Evolutionary conservation across 257 asterid genomes (phyloP).

Genomic region (Thymus quinquecostatus): DNA sequence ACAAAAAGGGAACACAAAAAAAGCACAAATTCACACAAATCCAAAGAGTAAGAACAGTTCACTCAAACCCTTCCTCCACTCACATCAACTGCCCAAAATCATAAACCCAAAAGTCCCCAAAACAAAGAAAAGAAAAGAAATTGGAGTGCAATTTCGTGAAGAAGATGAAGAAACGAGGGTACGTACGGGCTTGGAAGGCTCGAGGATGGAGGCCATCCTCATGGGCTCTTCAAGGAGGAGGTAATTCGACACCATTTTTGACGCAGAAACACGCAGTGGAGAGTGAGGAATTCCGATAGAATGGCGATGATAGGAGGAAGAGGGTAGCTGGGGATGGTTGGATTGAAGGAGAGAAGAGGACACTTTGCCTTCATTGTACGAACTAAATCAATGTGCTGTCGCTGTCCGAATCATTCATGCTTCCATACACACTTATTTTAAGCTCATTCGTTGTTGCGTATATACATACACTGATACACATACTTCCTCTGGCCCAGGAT

Average conservation of each 20-base stretch:
- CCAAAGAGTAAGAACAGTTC: slow-evolving; percentile 7
- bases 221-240: slow-evolving; percentile 59
- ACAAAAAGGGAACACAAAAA: neutral
- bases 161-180: neutral
- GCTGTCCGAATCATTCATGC: slow-evolving; percentile 1
- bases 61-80: neutral
- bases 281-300: slow-evolving; percentile 23
- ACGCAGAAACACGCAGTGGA: slow-evolving; percentile 40
- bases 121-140: neutral
- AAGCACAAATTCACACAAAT: neutral
- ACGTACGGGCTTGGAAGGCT: slow-evolving; percentile 56
- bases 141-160: neutral
- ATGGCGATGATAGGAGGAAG: neutral
- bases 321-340: slow-evolving; percentile 2
- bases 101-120: neutral
- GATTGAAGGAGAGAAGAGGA: neutral
- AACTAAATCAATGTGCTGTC: slow-evolving; percentile 35
- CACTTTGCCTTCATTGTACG: slow-evolving; percentile 13
- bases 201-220: slow-evolving; percentile 56
- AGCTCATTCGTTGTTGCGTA: too few species aligned
- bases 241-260: slow-evolving; percentile 52
- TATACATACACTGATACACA: too few species aligned
- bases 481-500: too few species aligned
- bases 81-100: slow-evolving; percentile 4
- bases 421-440: neutral